A percentile compares a stretch with the other conserved stretches of the same genome.
Conservation (phyloP, 1,284 basidiomycete genomes). For the Coriolopsis trogii region DNA sequence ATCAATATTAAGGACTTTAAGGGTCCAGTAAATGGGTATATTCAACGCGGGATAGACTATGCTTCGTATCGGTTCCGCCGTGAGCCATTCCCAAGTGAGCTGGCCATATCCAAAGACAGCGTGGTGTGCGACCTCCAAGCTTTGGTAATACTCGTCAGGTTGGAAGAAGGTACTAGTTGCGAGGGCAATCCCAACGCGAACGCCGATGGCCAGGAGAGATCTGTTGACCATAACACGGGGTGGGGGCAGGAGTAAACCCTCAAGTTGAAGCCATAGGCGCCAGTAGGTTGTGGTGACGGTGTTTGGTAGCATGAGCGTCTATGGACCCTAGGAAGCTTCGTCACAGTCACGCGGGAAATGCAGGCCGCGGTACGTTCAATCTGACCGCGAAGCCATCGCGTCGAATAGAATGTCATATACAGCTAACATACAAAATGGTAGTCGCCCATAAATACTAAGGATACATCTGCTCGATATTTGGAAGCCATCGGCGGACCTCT, state of each 20-base stretch:
- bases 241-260: neutral
- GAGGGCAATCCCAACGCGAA: slow-evolving; percentile 66
- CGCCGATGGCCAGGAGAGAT: slow-evolving; percentile 7
- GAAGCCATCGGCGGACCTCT: neutral
- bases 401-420: no score
- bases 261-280: no score
- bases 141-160: slow-evolving; percentile 97
- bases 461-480: slow-evolving; percentile 12
- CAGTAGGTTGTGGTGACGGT: no score
- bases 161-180: slow-evolving; percentile 90
- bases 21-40: slow-evolving; percentile 73
- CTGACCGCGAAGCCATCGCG: neutral
- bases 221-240: neutral
- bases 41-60: slow-evolving; percentile 79
- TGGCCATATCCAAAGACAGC: slow-evolving; percentile 91
- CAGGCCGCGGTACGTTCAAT: no score
- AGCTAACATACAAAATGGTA: no score
- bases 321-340: neutral
- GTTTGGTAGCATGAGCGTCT: no score
- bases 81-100: slow-evolving; percentile 96
- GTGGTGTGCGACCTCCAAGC: slow-evolving; percentile 90
- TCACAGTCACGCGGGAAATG: slow-evolving; percentile 1
- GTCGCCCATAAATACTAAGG: slow-evolving; percentile 20
- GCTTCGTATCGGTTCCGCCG: slow-evolving; percentile 68
- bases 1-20: slow-evolving; percentile 62